Base-by-base conservation (phyloP, 306 rosid genomes). In the Ormosia emarginata region DNA sequence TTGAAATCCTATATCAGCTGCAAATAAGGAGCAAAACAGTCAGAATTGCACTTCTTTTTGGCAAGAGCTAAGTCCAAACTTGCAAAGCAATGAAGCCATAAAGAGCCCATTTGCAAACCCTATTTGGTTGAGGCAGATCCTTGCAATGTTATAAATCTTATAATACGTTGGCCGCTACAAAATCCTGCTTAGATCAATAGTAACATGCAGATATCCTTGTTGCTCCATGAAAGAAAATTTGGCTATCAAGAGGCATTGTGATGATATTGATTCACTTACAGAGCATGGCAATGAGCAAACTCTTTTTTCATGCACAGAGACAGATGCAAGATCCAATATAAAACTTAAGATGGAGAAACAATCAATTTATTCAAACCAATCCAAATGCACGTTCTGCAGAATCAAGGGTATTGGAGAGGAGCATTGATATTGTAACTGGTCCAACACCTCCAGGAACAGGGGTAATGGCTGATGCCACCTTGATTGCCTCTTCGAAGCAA, bases 381-480 rank as follows among this genome's bases (percentile, higher is more conserved):
- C 87, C 85, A 75, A 79, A 82, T 2, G 81, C 66, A 50, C 49
- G 69, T 70, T 86, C 83, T 0, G 93, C 86, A 6, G 93, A 86
- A 46, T 85, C 90, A 36, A 87, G 88, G 39, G 71, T 81, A 78
- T 90, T 87, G 13, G 91, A 79, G 39, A 87, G 88, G 62, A 87
- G 90, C 87, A 86, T 86, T 41, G 91, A 79, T 69, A 81, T 73
- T 67, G 74, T 77, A 24, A 81, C 78, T 6, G 91, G 87, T 63
- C 88, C 90, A 2, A 87, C 33, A 7, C 93, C 91, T 75, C 91
- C 91, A 3, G 93, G 93, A 39, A 90, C 90, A 0, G 88, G 89
- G 29, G 93, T 83, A 33, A 87, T 71, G 64, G 91, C 90, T 11
- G 90, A 87, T 53, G 78, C 93, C 80, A 90, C 88, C 82, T 85